These are phyloP conservation scores for Leccinum holopus DNA, from an alignment of 1,284 basidiomycete species.

Conservation along the genomic window DNA sequence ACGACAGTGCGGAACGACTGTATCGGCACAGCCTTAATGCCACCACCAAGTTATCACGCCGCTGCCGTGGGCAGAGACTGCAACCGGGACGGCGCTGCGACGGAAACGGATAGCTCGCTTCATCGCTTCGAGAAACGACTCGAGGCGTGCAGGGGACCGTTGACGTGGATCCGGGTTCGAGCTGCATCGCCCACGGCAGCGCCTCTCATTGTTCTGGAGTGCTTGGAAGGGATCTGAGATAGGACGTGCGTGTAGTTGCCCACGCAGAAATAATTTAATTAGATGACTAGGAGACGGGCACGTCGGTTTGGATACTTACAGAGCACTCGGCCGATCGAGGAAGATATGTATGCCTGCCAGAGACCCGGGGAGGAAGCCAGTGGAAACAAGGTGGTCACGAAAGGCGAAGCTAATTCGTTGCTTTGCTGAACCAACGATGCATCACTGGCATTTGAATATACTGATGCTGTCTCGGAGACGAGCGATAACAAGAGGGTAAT, in stretches of 20 bases:
- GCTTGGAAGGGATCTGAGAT: constrained; percentile 57
- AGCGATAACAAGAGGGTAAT: constrained; percentile 43
- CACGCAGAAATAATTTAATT: constrained; percentile 2
- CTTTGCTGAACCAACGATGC: constrained; percentile 28
- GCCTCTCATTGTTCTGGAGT: constrained; percentile 47
- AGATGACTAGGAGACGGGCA: background rate
- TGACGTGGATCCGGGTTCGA: constrained; percentile 42
- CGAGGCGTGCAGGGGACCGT: constrained; percentile 45
- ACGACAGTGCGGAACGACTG: constrained; percentile 48
- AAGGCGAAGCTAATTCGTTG: constrained; percentile 42
- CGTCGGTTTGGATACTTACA: constrained; percentile 49
- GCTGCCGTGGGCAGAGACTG: background rate
- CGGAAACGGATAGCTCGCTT: constrained; percentile 34
- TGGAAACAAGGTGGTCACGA: constrained; percentile 58
- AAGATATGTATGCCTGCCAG: constrained; percentile 63
- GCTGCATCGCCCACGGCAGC: constrained; percentile 60
- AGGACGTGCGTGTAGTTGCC: constrained; percentile 67
- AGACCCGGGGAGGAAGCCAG: constrained; percentile 50
- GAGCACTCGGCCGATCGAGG: constrained; percentile 71
- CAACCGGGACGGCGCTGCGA: constrained; percentile 12
- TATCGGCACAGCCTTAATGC: constrained; percentile 44
- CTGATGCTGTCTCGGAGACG: constrained; percentile 47
- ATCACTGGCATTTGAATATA: constrained; percentile 50
- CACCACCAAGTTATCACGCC: background rate
- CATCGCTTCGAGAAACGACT: constrained; percentile 54